phyloP scores from a whole-genome alignment of 2,329 filamentous ascomycete genomes.

The Nothophoma quercina region DNA sequence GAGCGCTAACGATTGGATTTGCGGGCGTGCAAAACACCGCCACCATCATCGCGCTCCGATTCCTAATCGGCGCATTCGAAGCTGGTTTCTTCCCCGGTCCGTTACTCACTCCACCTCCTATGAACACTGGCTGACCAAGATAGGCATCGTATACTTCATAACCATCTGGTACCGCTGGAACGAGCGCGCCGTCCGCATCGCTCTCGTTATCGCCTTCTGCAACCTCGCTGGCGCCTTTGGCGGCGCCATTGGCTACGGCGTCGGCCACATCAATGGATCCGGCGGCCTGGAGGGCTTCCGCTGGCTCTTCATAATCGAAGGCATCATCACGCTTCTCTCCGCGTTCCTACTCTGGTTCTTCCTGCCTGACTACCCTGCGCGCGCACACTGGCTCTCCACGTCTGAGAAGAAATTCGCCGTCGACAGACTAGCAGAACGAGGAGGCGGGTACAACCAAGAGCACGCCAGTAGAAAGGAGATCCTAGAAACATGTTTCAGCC shows the following conservation, averaged over 20 bases:
- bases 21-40: constrained; percentile 53
- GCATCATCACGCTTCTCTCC: constrained; percentile 31
- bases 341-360: constrained; percentile 52
- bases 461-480: constrained; percentile 48
- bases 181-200: constrained; percentile 66
- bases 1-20: constrained; percentile 54
- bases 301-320: constrained; percentile 39
- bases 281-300: constrained; percentile 45
- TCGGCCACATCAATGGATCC: constrained; percentile 51
- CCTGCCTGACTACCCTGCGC: constrained; percentile 60
- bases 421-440: constrained; percentile 48
- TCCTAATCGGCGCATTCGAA: constrained; percentile 49
- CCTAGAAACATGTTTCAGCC: constrained; percentile 47
- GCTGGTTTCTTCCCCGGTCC: constrained; percentile 39
- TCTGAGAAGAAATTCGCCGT: constrained; percentile 48
- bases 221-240: constrained; percentile 65
- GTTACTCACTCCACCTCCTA: background rate
- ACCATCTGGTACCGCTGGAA: constrained; percentile 64
- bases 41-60: constrained; percentile 51
- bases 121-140: background rate
- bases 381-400: constrained; percentile 54
- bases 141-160: constrained; percentile 58
- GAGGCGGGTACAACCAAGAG: constrained; percentile 49
- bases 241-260: constrained; percentile 63
- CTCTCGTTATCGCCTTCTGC: constrained; percentile 63